Percentiles rank a stretch among this genome's conserved stretches.
These are phyloP conservation scores for Scedosporium dehoogii DNA, from an alignment of 2,329 filamentous ascomycete species.

Conservation along the genomic window DNA sequence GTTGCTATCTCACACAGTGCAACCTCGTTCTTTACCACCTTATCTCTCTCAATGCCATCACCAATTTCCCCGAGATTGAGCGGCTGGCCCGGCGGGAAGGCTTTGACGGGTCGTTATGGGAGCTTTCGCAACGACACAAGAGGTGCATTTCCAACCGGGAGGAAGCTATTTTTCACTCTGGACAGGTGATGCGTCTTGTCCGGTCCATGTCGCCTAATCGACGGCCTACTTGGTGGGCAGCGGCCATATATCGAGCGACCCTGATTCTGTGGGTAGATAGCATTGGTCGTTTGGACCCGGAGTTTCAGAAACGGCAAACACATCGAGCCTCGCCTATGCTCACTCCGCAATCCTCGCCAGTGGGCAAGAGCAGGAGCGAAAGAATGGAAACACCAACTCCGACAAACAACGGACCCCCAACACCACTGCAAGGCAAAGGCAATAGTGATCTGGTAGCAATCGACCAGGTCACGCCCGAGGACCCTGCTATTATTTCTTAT, in stretches of 20 bases:
- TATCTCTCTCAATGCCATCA: conserved; percentile 58
- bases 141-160: conserved; percentile 53
- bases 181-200: conserved; percentile 54
- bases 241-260: conserved; percentile 56
- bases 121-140: conserved; percentile 45
- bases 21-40: conserved; percentile 63
- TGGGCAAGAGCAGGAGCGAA: conserved; percentile 7
- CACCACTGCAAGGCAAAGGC: background rate
- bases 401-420: background rate
- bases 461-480: conserved; percentile 29
- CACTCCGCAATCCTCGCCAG: conserved; percentile 5
- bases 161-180: conserved; percentile 57
- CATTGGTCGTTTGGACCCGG: conserved; percentile 20
- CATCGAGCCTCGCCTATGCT: conserved; percentile 9
- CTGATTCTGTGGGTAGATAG: conserved; percentile 55
- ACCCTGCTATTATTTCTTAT: conserved; percentile 25
- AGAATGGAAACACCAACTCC: conserved; percentile 6
- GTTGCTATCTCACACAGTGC: conserved; percentile 50
- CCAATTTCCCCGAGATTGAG: conserved; percentile 59
- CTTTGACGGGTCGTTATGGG: conserved; percentile 45
- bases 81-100: conserved; percentile 52
- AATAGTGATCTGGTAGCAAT: conserved; percentile 20
- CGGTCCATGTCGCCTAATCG: conserved; percentile 48
- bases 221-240: conserved; percentile 62
- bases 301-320: conserved; percentile 19